Conservation (phyloP, 495 filamentous ascomycete species). For the Penicillium coprophilum region DNA sequence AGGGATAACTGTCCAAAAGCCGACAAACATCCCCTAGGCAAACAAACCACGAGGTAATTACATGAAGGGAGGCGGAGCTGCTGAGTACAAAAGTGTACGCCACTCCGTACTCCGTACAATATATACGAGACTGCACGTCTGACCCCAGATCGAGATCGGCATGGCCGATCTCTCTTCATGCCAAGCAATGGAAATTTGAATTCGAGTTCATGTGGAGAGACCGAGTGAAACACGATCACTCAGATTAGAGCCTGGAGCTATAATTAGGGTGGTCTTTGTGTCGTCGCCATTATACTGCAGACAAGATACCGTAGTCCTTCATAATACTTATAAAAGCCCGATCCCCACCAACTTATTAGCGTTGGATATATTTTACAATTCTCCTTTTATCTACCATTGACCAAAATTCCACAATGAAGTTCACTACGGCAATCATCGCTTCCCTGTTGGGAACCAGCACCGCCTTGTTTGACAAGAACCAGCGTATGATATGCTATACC, state of each 20-base stretch:
- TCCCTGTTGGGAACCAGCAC: slow-evolving; percentile 33
- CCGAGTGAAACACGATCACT: slow-evolving; percentile 24
- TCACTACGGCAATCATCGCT: slow-evolving; percentile 29
- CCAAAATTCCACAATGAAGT: slow-evolving; percentile 32
- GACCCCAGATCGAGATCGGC: slow-evolving; percentile 3
- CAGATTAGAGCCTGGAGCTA: slow-evolving; percentile 9
- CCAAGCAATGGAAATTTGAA: slow-evolving; percentile 18
- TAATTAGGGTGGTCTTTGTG: slow-evolving; percentile 10
- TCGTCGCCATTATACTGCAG: not conserved
- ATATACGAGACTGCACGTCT: slow-evolving; percentile 9
- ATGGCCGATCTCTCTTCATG: slow-evolving; percentile 13
- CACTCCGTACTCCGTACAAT: not conserved
- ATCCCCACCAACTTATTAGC: not conserved
- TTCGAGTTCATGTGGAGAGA: slow-evolving; percentile 20
- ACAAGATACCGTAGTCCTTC: not conserved
- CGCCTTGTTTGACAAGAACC: slow-evolving; percentile 38
- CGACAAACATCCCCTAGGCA: not conserved
- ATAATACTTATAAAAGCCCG: slow-evolving; percentile 3
- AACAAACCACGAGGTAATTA: not conserved
- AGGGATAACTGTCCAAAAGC: not conserved
- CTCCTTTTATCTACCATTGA: not conserved
- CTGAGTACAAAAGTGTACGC: not conserved
- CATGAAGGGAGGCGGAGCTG: not conserved
- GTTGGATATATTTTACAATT: not conserved
- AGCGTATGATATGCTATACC: slow-evolving; percentile 26